Base-by-base conservation (phyloP, 2,329 filamentous ascomycete species). In the Fusarium keratoplasticum region DNA sequence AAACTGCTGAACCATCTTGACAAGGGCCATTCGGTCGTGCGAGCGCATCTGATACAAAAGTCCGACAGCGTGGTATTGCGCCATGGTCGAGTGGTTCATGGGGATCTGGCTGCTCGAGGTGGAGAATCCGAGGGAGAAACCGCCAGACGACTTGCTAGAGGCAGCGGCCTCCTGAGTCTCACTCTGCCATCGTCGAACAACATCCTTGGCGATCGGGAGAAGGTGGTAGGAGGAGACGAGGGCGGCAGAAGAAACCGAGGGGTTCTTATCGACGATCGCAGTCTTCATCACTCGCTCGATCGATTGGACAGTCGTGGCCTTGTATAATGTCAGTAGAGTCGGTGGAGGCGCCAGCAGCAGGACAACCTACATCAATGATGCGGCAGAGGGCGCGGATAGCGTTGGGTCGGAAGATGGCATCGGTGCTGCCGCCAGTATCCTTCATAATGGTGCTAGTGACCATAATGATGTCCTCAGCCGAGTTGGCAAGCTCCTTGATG, bases 1-100 rank as follows among this genome's bases (percentile, higher is more conserved):
- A 82, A 98, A 98, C 83, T 99, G 96, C 86, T 99, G 96, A n/a
- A 99, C 96, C 96, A 99, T 98, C 89, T 99, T 99, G 70, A 98
- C 96, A 78, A 99, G 86, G 25, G 96, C 95, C 96, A 99, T 99
- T 79, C 96, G 92, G 83, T 99, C 96, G 83, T 98, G 95, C 79
- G 93, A 93, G 80, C 96, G 93, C 95, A 98, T 98, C 85, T 98
- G 96, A 84, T 98, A 99, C 52, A 99, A 86, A 64, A 99, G 90
- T 73, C 96, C 96, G 86, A 99, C 98, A 73, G 96, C 96, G 83
- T 99, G 96, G 84, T 99, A 99, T 83, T 99, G 96, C 67, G 95
- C 94, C 95, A 98, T 98, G 81, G 94, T 97, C 77, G 96, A 98
- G 80, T 95, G 96, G 86, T 95, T 95, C 72, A 96, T 90, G n/a